Evolutionary conservation across 257 asterid genomes (phyloP), one percentile per base, ranked within the genome.

Genomic region (Asclepias syriaca): DNA sequence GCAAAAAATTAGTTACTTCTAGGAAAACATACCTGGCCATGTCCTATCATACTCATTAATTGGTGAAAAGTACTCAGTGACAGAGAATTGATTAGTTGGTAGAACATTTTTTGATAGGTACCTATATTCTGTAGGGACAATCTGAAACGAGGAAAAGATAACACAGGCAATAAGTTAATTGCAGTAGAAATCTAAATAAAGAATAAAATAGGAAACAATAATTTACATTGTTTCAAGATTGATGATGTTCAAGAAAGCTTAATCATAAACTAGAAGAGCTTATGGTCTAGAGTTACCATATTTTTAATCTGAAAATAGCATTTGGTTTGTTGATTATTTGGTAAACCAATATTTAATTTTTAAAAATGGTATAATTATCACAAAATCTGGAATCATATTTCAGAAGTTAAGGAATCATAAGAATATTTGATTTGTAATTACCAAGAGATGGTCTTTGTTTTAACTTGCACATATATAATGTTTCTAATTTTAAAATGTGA

Each of bases 41-140:
- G 82, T 70, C 79, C 89, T 85, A 71, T 88, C 96, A 24, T 72
- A 76, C 85, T 94, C 96, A 55, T 71, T 71, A 67, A 95, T 92
- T 1, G 96, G 93, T 68, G 99, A 92, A 77, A 88, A 95, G 82
- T 95, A 92, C 87, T 92, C 98, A 0, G 97, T 85, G 72, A 95
- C 97, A 53, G 99, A 95, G 85, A 92, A 95, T 65, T 95, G 99
- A 81, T 95, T 95, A 14, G 99, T 95, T 24, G 97, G 91, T 71
- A 90, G 77, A 70, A 92, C 90, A 77, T 92, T 88, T 79, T 88
- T 95, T 22, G 99, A 95, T 50, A 95, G 68, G 73, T 90, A 88
- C 77, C 80, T 88, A 84, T 92, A 95, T 77, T 95, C 97, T 46
- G 99, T 95, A 0, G 99, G 99, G 81, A 92, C 99, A 84, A 95